Evolutionary conservation across 768 basidiomycete species (phyloP).

Genomic region (Lactarius sanguifluus): DNA sequence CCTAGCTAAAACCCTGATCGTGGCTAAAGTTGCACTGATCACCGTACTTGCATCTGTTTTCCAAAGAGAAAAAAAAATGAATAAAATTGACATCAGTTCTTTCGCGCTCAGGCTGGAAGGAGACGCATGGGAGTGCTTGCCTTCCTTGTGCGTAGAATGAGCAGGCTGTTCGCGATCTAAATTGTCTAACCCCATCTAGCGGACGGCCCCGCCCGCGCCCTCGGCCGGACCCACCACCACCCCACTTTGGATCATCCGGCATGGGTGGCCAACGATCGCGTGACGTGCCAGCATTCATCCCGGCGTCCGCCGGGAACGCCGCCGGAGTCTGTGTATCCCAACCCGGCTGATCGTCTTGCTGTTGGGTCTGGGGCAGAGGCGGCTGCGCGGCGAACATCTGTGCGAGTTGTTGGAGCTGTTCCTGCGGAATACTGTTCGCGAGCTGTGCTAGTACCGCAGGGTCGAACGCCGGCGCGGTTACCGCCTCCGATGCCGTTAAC

Average conservation of each 20-base stretch:
- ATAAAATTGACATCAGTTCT: constrained; percentile 29
- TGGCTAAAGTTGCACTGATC: constrained; percentile 87
- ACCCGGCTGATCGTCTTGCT: constrained; percentile 27
- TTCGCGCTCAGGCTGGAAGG: constrained; percentile 6
- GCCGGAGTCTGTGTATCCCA: constrained; percentile 25
- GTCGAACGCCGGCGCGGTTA: constrained; percentile 40
- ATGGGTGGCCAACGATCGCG: constrained; percentile 45
- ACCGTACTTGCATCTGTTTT: constrained; percentile 82
- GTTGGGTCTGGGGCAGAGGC: constrained; percentile 14
- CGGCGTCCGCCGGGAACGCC: constrained; percentile 27
- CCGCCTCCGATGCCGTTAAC: constrained; percentile 38
- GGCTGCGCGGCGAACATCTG: constrained; percentile 33
- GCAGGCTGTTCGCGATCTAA: constrained; percentile 81
- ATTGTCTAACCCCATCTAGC: constrained; percentile 68
- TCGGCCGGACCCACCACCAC: constrained; percentile 34
- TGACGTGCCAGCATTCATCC: constrained; percentile 24
- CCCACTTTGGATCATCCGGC: constrained; percentile 42
- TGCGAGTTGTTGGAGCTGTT: constrained; percentile 30
- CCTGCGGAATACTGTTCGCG: constrained; percentile 28
- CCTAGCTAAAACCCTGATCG: constrained; percentile 39
- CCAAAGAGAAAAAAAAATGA: constrained; percentile 32
- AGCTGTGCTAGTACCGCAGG: constrained; percentile 19
- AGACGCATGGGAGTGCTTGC: constrained; percentile 63
- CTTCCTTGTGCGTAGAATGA: constrained; percentile 90
- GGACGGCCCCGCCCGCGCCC: constrained; percentile 48